These are phyloP conservation scores for Casaregolazyma suthepensis DNA, from an alignment of 1,139 yeast species.

Conservation along the genomic window DNA sequence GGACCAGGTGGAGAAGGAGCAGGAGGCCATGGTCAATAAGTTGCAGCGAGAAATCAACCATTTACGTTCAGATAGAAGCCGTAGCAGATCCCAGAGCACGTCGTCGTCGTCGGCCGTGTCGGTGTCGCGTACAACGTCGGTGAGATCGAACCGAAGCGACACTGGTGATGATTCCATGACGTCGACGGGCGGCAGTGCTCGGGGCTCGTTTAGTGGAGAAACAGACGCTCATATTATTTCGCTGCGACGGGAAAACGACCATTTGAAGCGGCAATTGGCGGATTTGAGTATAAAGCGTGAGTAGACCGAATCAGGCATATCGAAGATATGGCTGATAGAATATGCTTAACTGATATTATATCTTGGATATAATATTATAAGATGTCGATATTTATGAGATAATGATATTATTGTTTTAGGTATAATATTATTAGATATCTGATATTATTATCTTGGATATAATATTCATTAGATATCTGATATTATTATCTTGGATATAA, in stretches of 20 bases:
- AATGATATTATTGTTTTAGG: too few species aligned
- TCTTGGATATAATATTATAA: too few species aligned
- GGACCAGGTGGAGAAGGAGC: conserved; percentile 32
- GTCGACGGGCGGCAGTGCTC: conserved; percentile 15
- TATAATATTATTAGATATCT: too few species aligned
- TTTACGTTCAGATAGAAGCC: conserved; percentile 25
- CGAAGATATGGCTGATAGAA: too few species aligned
- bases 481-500: too few species aligned
- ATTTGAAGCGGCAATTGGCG: conserved; percentile 28
- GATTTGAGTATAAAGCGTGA: conserved; percentile 27
- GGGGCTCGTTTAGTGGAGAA: conserved; percentile 21
- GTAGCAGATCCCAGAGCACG: conserved; percentile 29
- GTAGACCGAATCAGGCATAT: too few species aligned
- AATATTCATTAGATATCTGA: too few species aligned
- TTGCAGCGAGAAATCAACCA: conserved; percentile 32
- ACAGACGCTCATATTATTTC: conserved; percentile 20
- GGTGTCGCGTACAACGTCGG: conserved; percentile 28
- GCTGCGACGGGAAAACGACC: conserved; percentile 30
- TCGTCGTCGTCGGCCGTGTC: conserved; percentile 29
- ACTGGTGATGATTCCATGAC: conserved; percentile 19
- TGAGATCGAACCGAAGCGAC: conserved; percentile 25
- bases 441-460: too few species aligned
- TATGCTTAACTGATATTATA: too few species aligned
- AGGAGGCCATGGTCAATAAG: conserved; percentile 35
- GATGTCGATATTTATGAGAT: too few species aligned